Base-by-base conservation (phyloP, 1,284 basidiomycete species). In the Bjerkandera adusta region DNA sequence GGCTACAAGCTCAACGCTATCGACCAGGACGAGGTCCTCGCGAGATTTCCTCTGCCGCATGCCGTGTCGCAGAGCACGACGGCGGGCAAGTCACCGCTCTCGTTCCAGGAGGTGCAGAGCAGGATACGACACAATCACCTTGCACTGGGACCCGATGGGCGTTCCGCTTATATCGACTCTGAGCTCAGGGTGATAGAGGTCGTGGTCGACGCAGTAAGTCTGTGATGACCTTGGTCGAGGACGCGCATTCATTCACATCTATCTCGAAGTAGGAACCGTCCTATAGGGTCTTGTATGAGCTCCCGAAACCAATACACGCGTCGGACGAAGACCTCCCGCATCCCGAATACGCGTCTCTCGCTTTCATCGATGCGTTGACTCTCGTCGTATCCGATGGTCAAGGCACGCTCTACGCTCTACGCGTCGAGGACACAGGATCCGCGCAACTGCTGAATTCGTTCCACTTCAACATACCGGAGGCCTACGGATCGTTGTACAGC, bases 121-220 rank as follows among this genome's bases (percentile, higher is more conserved):
- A 74, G 93, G 34, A 92, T 95, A 37, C 76, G 81, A 25, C 89
- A 92, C 68, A 92, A 96, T 57, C 93, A 95, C 61, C 74, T 96
- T 2, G 66, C 73, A 8, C 66, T 82, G 8, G 56, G 60, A 5
- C 68, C 72, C 20, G 69, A 70, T 5, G 65, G 67, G 12, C 72
- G 74, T 54, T 78, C 77, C 1, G 64, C 85, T 12, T 96, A 92
- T 59, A 68, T 95, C 25, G 91, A 94, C 58, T 69, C 71, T 25
- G 73, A 81, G 7, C 78, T 80, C 53, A 75, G 71, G 40, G 79
- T 92, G 4, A 70, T 90, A 22, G 62, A 78, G 3, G 70, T 90
- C n/a, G 68, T 72, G 40, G 51, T 91, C 15, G 66, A 75, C 50
- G 65, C 69, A 64, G 85, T 86, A 65, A 71, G 79, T 62, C n/a